phyloP scores from a whole-genome alignment of 2,329 filamentous ascomycete species.

The Penicillium nordicum region DNA sequence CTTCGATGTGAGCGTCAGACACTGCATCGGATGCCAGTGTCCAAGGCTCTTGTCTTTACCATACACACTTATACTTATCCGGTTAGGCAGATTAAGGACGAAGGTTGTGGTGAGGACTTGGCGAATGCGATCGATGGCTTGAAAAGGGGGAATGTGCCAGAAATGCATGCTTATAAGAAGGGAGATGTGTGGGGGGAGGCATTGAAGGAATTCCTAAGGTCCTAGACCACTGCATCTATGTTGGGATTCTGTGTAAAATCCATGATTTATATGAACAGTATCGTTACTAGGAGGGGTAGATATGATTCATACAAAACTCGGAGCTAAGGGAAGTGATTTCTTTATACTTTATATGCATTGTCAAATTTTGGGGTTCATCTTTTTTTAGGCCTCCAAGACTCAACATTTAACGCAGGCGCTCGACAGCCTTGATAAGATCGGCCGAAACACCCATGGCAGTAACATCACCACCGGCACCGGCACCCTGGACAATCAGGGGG shows the following conservation, averaged over 20 bases:
- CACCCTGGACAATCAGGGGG: constrained; percentile 90
- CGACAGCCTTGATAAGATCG: constrained; percentile 84
- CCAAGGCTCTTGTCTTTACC: constrained; percentile 55
- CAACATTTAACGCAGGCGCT: constrained; percentile 57
- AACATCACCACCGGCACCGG: constrained; percentile 88
- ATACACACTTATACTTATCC: constrained; percentile 63
- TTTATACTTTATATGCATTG: background rate
- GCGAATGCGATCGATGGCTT: constrained; percentile 59
- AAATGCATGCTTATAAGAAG: constrained; percentile 58
- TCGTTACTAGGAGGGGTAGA: too few relatives aligned
- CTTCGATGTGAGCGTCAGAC: constrained; percentile 61
- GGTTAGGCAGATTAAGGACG: constrained; percentile 53
- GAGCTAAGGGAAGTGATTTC: background rate
- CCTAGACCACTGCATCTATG: background rate
- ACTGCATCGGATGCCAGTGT: constrained; percentile 56
- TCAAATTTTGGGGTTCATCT: background rate
- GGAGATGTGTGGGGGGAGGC: constrained; percentile 55
- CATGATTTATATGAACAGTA: too few relatives aligned
- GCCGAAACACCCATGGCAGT: constrained; percentile 97
- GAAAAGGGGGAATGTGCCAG: constrained; percentile 54
- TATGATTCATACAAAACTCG: background rate
- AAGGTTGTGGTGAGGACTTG: constrained; percentile 54
- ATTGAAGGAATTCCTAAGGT: constrained; percentile 50
- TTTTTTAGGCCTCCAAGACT: background rate
- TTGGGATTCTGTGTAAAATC: background rate